Conservation (phyloP, 163 green algal genomes). For the Scenedesmus sp. region DNA sequence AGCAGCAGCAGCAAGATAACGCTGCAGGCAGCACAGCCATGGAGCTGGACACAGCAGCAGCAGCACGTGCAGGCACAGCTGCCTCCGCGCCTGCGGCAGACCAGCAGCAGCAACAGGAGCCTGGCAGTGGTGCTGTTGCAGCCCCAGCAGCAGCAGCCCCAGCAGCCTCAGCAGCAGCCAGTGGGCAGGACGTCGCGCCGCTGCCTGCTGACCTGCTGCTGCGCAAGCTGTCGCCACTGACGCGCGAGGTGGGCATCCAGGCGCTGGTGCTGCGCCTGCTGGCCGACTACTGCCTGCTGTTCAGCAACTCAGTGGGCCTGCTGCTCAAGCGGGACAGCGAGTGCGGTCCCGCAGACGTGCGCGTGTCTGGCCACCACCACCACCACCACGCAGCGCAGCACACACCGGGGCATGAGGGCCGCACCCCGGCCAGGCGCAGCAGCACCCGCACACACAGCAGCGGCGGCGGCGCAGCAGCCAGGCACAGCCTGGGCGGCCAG, state of each 20-base stretch:
- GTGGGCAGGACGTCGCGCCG: not conserved
- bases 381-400: not conserved
- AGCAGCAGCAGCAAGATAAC: conserved; percentile 8
- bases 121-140: not conserved
- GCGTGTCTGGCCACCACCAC: conserved; percentile 19
- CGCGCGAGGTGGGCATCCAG: conserved; percentile 70
- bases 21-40: conserved; percentile 22
- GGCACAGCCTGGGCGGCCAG: not conserved
- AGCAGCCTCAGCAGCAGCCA: not conserved
- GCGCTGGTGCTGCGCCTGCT: conserved; percentile 80
- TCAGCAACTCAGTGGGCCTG: conserved; percentile 77
- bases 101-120: conserved; percentile 4
- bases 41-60: conserved; percentile 33
- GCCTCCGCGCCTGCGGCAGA: not conserved
- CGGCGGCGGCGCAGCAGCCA: not conserved
- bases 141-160: conserved; percentile 7
- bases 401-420: not conserved
- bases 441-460: not conserved
- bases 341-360: conserved; percentile 51
- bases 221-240: conserved; percentile 33
- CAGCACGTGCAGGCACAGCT: conserved; percentile 23
- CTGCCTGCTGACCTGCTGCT: conserved; percentile 51
- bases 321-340: conserved; percentile 86
- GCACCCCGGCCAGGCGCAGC: not conserved
- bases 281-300: conserved; percentile 83